phyloP scores from a whole-genome alignment of 2,329 filamentous ascomycete genomes.

The Colletotrichum theobromicola region DNA sequence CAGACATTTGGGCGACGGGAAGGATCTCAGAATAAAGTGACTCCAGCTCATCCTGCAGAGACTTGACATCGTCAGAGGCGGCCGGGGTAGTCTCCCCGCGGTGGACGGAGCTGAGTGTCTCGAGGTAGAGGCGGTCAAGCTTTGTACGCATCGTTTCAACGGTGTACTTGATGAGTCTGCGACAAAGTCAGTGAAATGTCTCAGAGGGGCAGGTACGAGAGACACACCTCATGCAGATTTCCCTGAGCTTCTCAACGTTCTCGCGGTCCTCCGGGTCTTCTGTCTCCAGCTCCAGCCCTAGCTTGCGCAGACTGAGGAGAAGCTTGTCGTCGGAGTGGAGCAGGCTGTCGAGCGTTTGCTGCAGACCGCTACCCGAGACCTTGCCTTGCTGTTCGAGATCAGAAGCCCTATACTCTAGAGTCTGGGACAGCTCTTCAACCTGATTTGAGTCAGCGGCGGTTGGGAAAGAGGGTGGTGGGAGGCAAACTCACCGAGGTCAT shows the following conservation, averaged over 20 bases:
- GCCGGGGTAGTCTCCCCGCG: conserved; percentile 38
- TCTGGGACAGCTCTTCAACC: conserved; percentile 54
- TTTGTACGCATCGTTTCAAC: conserved; percentile 60
- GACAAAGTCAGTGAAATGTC: not conserved
- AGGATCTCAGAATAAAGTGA: conserved; percentile 73
- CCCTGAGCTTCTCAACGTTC: conserved; percentile 63
- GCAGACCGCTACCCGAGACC: conserved; percentile 47
- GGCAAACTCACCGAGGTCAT: conserved; percentile 42
- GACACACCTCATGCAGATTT: conserved; percentile 56
- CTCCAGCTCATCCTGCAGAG: conserved; percentile 69
- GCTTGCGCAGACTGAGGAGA: conserved; percentile 68
- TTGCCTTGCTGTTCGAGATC: conserved; percentile 59
- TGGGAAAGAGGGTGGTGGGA: too few relatives aligned
- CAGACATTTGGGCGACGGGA: conserved; percentile 73
- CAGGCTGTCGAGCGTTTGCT: conserved; percentile 52
- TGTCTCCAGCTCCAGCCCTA: conserved; percentile 64
- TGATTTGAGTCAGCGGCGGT: conserved; percentile 26
- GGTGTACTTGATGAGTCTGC: conserved; percentile 61
- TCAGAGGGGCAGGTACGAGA: not conserved
- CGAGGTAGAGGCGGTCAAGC: conserved; percentile 61
- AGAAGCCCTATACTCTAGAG: conserved; percentile 48
- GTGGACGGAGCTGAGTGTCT: conserved; percentile 41
- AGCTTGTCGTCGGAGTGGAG: conserved; percentile 70
- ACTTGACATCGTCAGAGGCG: conserved; percentile 35
- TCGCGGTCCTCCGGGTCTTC: conserved; percentile 57